These are phyloP conservation scores for Fonsecaea monophora DNA, from an alignment of 2,329 filamentous ascomycete genomes.

Conservation along the genomic window DNA sequence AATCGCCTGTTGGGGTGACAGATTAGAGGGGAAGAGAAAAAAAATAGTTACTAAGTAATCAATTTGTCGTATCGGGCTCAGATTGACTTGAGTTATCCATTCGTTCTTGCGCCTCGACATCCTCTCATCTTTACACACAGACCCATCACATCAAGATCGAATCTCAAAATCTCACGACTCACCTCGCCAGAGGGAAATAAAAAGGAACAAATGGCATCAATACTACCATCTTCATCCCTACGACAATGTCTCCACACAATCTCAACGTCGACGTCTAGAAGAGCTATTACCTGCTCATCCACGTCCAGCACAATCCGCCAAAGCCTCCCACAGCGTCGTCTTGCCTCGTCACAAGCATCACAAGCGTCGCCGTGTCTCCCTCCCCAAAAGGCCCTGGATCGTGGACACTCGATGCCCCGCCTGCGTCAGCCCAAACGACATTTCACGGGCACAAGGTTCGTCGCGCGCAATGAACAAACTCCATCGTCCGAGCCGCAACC, in stretches of 20 bases:
- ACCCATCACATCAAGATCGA: background rate
- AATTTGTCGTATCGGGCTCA: too few species aligned
- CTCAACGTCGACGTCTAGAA: background rate
- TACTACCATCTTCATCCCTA: background rate
- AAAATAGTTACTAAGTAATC: too few species aligned
- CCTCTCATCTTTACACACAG: too few species aligned
- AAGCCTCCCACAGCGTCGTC: background rate
- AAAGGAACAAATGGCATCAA: background rate
- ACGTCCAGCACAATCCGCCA: background rate
- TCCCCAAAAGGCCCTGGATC: background rate
- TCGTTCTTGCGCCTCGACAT: too few species aligned
- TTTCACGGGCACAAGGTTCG: constrained; percentile 29
- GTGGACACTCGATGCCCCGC: constrained; percentile 10
- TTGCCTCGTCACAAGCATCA: background rate
- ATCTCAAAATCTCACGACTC: background rate
- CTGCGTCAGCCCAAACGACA: constrained; percentile 35
- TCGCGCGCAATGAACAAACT: constrained; percentile 26
- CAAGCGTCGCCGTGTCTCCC: too few species aligned
- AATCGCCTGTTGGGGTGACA: too few species aligned
- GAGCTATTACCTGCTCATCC: background rate
- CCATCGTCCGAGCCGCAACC: constrained; percentile 21
- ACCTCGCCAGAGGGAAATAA: background rate
- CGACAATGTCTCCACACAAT: constrained; percentile 1
- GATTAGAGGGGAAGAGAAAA: too few species aligned
- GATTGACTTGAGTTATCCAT: too few species aligned